Evolutionary conservation across 108 stramenopile genomes (phyloP).

Genomic region (Cylindrotheca closterium): DNA sequence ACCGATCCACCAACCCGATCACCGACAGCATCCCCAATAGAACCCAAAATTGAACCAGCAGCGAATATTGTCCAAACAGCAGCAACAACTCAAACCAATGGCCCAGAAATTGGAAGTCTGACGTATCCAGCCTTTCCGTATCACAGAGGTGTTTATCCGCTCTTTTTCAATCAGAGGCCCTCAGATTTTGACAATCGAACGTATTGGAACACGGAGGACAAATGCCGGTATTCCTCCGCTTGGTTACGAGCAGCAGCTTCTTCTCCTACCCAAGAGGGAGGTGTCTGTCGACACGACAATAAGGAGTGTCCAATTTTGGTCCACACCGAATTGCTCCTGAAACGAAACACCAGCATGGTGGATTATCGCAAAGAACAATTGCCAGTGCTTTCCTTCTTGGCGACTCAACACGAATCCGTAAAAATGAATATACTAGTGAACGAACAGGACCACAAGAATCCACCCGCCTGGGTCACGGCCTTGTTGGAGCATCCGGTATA

Average conservation of each 20-base stretch:
- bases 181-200: not conserved
- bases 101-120: not conserved
- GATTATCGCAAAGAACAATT: constrained; percentile 3
- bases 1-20: too few relatives aligned
- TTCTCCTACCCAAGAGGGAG: not conserved
- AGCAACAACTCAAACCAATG: not conserved
- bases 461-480: not conserved
- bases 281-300: not conserved
- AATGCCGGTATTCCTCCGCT: not conserved
- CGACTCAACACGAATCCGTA: not conserved
- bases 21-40: not conserved
- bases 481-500: constrained; percentile 5
- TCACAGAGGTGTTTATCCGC: not conserved
- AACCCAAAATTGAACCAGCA: not conserved
- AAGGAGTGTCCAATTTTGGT: not conserved
- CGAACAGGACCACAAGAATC: not conserved
- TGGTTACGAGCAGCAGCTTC: not conserved
- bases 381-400: constrained; percentile 3
- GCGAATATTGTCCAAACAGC: not conserved
- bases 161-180: not conserved
- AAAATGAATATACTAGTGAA: constrained; percentile 1
- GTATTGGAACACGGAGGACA: not conserved
- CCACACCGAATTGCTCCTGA: constrained; percentile 2
- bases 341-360: not conserved
- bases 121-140: not conserved